Base-by-base conservation (phyloP, 2,329 filamentous ascomycete genomes). In the Aspergillus sp. region DNA sequence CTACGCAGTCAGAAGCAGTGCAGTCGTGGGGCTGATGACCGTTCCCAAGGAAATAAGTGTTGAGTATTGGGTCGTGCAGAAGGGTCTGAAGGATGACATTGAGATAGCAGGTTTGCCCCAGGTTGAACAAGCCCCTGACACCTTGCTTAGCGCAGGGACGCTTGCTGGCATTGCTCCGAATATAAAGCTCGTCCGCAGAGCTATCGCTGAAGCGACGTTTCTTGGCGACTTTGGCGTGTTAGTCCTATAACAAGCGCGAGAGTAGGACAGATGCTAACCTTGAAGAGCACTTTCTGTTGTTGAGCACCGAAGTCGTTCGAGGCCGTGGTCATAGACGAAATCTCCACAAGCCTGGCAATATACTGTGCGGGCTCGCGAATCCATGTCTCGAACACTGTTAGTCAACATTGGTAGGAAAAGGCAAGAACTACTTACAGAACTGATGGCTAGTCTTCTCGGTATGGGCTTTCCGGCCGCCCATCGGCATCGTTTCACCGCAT, bases 21-120 rank as follows among this genome's bases (percentile, higher is more conserved):
- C 95, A 98, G 21, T 91, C 90, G 67, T 83, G 85, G 58, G 87
- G 89, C 69, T 89, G 89, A 76, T 99, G 94, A 0, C 93, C 92
- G 73, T 97, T 93, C 43, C 90, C 89, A 5, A 99, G 87, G 75
- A 97, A 98, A 76, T 91, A 98, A 68, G 94, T 93, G 61, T 91
- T 88, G 30, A 99, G 85, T 48, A 97, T 84, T 0, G 94, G 94
- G 72, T 98, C 97, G 79, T 97, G 94, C 57, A 98, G 85, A 68
- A 99, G 88, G 59, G 90, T 92, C 76, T 98, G 95, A 15, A 99
- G 83, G 51, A 98, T 92, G 30, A 97, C 94, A 69, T 95, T 96
- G 84, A 98, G 94, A 78, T 97, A 99, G 80, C 94, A 99, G 10
- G 95, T 98, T 60, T 96, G 92, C n/a, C 94, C 95, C 74, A 97